Evolutionary conservation across 768 basidiomycete genomes (phyloP), one percentile per base, ranked within the genome.

Genomic region (Rhodotorula kratochvilovae): DNA sequence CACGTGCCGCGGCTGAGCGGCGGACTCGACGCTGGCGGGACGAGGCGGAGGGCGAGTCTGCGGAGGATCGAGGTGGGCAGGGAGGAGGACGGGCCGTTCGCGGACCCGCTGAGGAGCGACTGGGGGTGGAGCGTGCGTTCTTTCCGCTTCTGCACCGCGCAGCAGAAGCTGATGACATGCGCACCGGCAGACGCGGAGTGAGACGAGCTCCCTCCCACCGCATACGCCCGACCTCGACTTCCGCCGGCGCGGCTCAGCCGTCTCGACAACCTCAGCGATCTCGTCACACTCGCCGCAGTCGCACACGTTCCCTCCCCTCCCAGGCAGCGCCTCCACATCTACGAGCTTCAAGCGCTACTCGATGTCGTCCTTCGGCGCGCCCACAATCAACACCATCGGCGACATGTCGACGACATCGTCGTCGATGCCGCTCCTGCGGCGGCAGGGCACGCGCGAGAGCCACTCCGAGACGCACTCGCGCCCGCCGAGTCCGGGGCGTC

Each of bases 351-450:
- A 63, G 50, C 60, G 63, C 13, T 57, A 61, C 42, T 63, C 73
- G 35, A 48, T 70, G 39, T 67, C 68, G 21, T 66, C 67, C 0
- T 69, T 65, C 39, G 62, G 63, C 58, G 63, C 57, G 25, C n/a
- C 61, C 48, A 71, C 70, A 36, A 59, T 74, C 48, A 67, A 55
- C 31, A 61, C 59, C 15, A 46, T 69, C 57, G 73, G 73, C 16
- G 66, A 70, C 35, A n/a, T 61, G 48, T 61, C 62, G 29, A 63
- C 35, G 6, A 69, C 64, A 3, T 57, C 61, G 21, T 61, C 51
- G 16, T 15, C 25, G 11, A 68, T 71, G 61, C 73, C 73, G 5
- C 61, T 71, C 17, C 63, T 75, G 16, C 35, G 11, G 10, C 31
- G 46, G 21, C 66, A 71, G 13, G 35, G 29, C 12, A 61, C 60